Conservation (phyloP, 208 protist genomes). For the Trypanosoma rangeli region DNA sequence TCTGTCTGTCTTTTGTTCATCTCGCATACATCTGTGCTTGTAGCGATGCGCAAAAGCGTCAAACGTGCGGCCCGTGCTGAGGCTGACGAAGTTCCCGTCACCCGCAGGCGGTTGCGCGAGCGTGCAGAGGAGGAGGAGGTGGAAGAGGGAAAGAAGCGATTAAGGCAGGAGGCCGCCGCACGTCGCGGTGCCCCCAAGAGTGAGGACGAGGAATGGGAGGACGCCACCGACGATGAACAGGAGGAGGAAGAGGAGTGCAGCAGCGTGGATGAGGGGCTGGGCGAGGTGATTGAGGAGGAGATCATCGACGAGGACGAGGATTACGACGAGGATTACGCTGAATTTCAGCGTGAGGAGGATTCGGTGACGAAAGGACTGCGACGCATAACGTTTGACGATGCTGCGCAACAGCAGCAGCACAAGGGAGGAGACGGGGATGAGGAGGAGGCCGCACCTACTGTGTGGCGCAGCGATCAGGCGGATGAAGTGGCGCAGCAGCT, state of each 20-base stretch:
- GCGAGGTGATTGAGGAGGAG: constrained; percentile 52
- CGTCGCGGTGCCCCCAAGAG: constrained; percentile 2
- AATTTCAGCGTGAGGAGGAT: constrained; percentile 68
- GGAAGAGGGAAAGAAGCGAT: constrained; percentile 5
- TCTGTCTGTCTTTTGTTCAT: background rate
- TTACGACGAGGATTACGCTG: constrained; percentile 72
- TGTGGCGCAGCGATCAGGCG: constrained; percentile 48
- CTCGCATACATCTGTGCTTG: background rate
- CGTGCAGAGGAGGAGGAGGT: constrained; percentile 37
- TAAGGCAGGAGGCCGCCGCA: background rate
- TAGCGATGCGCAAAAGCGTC: constrained; percentile 19
- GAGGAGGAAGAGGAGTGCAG: constrained; percentile 27
- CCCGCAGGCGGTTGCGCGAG: constrained; percentile 30
- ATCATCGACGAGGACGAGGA: constrained; percentile 65
- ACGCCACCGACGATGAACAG: constrained; percentile 38
- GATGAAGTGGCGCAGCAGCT: constrained; percentile 37
- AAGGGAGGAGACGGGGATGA: constrained; percentile 18
- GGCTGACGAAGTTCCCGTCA: constrained; percentile 36
- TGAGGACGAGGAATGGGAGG: constrained; percentile 39
- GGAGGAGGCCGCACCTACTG: constrained; percentile 26
- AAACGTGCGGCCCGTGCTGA: constrained; percentile 50
- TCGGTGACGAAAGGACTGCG: constrained; percentile 40
- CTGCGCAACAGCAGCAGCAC: constrained; percentile 20
- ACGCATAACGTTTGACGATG: constrained; percentile 56
- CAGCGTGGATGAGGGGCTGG: constrained; percentile 40